A percentile compares a stretch with the other conserved stretches of the same genome.
Evolutionary conservation across 139 green algal genomes (phyloP).

Genomic region (Chlamydomonas schloesseri): DNA sequence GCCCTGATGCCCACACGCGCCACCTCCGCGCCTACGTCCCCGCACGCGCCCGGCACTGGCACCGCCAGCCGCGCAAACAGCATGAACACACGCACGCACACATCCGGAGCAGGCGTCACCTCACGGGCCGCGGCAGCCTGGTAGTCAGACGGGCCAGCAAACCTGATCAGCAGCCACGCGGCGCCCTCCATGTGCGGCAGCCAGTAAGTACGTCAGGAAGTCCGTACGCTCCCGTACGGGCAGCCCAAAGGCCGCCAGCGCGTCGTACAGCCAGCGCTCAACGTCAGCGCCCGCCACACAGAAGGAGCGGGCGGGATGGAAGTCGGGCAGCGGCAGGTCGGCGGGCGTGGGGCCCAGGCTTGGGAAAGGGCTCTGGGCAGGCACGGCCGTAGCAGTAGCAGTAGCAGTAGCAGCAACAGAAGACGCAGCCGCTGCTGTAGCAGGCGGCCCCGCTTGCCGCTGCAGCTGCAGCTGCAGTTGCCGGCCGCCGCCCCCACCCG

Average conservation of each 20-base stretch:
- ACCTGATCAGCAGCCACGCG: background rate
- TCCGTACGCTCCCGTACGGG: constrained; percentile 7
- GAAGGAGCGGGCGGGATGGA: background rate
- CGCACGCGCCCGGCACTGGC: constrained; percentile 10
- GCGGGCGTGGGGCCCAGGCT: constrained; percentile 14
- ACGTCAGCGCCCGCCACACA: constrained; percentile 10
- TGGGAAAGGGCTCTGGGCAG: background rate
- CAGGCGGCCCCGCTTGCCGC: background rate
- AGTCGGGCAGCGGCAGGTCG: constrained; percentile 19
- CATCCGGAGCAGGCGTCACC: background rate
- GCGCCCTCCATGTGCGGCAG: constrained; percentile 26
- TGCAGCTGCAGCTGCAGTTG: too few relatives aligned
- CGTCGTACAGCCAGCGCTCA: constrained; percentile 11
- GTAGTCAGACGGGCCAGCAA: background rate
- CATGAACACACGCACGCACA: constrained; percentile 11
- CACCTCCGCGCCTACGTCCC: background rate
- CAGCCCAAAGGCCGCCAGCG: constrained; percentile 4
- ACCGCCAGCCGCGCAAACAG: constrained; percentile 1
- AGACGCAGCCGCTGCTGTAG: background rate
- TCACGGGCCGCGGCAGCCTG: background rate
- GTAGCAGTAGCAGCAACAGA: background rate
- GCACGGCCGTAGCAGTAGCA: background rate
- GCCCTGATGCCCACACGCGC: background rate
- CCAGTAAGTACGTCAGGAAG: constrained; percentile 14
- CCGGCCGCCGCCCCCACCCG: too few relatives aligned